Evolutionary conservation across 2,329 filamentous ascomycete genomes (phyloP).

Genomic region (Exophiala viscosa): DNA sequence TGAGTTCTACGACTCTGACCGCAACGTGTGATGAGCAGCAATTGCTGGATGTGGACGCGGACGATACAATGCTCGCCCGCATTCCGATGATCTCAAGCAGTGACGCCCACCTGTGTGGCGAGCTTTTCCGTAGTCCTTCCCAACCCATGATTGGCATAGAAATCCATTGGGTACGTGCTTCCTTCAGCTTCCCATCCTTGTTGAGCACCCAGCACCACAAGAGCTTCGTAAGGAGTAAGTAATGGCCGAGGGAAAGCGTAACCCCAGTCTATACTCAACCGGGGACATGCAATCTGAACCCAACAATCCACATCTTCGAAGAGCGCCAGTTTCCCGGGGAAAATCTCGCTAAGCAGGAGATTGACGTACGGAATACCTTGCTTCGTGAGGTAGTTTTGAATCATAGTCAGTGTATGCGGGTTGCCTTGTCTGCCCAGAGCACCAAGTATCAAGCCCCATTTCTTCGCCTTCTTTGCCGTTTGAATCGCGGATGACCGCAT

Average conservation of each 20-base stretch:
- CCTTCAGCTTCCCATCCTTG: conserved; percentile 67
- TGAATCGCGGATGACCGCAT: conserved; percentile 73
- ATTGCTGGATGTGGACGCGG: not conserved
- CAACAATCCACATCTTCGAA: conserved; percentile 95
- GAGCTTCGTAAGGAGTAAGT: conserved; percentile 89
- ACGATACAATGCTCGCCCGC: not conserved
- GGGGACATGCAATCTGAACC: conserved; percentile 97
- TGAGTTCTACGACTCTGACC: no score
- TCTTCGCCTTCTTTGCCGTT: conserved; percentile 70
- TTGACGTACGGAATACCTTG: conserved; percentile 78
- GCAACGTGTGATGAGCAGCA: no score
- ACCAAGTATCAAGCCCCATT: conserved; percentile 94
- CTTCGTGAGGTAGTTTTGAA: conserved; percentile 70
- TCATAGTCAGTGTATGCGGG: conserved; percentile 81
- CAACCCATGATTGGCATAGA: conserved; percentile 87
- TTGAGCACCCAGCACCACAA: conserved; percentile 77
- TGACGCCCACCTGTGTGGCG: conserved; percentile 23
- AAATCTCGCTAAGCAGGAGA: conserved; percentile 87
- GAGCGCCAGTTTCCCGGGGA: conserved; percentile 88
- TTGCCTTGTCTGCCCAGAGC: conserved; percentile 92
- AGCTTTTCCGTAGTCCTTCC: conserved; percentile 65
- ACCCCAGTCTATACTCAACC: conserved; percentile 97
- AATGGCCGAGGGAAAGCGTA: conserved; percentile 89
- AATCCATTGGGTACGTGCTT: conserved; percentile 90
- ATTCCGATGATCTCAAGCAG: conserved; percentile 7